phyloP scores from a whole-genome alignment of 257 asterid species.

The Verbena officinalis region DNA sequence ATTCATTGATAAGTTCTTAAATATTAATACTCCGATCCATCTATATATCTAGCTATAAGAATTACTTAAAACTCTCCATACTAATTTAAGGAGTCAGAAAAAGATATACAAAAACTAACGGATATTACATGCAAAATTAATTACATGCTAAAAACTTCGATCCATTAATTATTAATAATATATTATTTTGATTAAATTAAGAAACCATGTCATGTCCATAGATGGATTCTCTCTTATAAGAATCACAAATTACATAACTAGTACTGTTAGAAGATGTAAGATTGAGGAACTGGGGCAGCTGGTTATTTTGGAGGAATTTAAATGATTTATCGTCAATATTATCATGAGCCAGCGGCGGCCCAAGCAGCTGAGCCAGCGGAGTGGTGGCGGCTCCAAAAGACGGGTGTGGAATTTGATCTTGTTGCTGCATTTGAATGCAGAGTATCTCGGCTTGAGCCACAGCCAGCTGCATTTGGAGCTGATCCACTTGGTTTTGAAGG shows the following conservation, averaged over 20 bases:
- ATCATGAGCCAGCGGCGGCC: conserved; percentile 1
- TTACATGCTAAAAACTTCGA: too few relatives aligned
- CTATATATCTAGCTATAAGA: too few relatives aligned
- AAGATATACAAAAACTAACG: too few relatives aligned
- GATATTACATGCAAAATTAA: too few relatives aligned
- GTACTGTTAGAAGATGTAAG: conserved; percentile 15
- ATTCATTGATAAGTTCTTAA: too few relatives aligned
- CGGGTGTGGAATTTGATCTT: conserved; percentile 12
- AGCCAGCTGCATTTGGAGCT: conserved; percentile 63
- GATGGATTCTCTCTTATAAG: conserved; percentile 47
- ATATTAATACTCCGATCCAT: too few relatives aligned
- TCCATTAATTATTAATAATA: too few relatives aligned
- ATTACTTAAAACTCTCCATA: too few relatives aligned
- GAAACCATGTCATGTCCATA: conserved; percentile 59
- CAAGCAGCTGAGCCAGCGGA: neutral
- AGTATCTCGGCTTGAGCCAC: conserved; percentile 58
- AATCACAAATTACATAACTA: conserved; percentile 42
- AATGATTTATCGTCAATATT: conserved; percentile 33
- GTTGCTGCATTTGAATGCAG: conserved; percentile 56
- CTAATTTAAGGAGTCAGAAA: too few relatives aligned
- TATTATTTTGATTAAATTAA: conserved; percentile 9
- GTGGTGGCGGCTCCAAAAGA: neutral
- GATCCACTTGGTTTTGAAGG: conserved; percentile 53
- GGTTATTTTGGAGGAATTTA: conserved; percentile 36
- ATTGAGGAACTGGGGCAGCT: conserved; percentile 36